Evolutionary conservation across 2,329 filamentous ascomycete species (phyloP).

Genomic region (Moelleriella libera): DNA sequence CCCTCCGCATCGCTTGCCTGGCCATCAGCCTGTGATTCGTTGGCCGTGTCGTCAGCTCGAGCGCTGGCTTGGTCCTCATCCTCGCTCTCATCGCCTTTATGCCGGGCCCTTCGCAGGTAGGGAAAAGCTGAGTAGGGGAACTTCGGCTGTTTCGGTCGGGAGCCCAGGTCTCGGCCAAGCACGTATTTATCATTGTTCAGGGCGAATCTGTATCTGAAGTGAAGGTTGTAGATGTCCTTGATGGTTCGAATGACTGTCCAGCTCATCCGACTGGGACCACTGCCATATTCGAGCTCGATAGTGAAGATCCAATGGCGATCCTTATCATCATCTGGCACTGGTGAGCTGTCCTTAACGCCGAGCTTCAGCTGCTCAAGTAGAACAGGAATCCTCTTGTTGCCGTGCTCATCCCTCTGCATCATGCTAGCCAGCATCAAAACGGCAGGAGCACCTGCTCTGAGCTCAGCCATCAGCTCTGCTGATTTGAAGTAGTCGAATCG

Average conservation of each 20-base stretch:
- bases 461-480: slow-evolving; percentile 87
- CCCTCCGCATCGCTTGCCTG: slow-evolving; percentile 20
- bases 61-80: slow-evolving; percentile 44
- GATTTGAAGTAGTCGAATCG: slow-evolving; percentile 90
- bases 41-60: slow-evolving; percentile 29
- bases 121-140: slow-evolving; percentile 86
- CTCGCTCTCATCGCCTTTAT: slow-evolving; percentile 66
- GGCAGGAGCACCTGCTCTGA: slow-evolving; percentile 83
- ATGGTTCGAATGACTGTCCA: slow-evolving; percentile 86
- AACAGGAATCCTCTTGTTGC: slow-evolving; percentile 87
- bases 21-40: slow-evolving; percentile 36
- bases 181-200: slow-evolving; percentile 73
- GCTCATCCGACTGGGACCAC: slow-evolving; percentile 87
- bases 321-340: slow-evolving; percentile 47
- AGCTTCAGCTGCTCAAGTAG: slow-evolving; percentile 90
- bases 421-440: slow-evolving; percentile 92
- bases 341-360: slow-evolving; percentile 64
- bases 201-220: slow-evolving; percentile 84
- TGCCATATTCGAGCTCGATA: slow-evolving; percentile 92
- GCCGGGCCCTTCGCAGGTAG: slow-evolving; percentile 69
- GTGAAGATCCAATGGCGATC: slow-evolving; percentile 74
- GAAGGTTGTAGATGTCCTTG: slow-evolving; percentile 80
- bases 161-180: slow-evolving; percentile 51
- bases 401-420: slow-evolving; percentile 94
- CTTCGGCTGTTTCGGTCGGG: slow-evolving; percentile 66